Percentiles rank a stretch among this genome's conserved stretches.
Evolutionary conservation across 441 rosid genomes (phyloP).

Genomic region (Gossypium armourianum): DNA sequence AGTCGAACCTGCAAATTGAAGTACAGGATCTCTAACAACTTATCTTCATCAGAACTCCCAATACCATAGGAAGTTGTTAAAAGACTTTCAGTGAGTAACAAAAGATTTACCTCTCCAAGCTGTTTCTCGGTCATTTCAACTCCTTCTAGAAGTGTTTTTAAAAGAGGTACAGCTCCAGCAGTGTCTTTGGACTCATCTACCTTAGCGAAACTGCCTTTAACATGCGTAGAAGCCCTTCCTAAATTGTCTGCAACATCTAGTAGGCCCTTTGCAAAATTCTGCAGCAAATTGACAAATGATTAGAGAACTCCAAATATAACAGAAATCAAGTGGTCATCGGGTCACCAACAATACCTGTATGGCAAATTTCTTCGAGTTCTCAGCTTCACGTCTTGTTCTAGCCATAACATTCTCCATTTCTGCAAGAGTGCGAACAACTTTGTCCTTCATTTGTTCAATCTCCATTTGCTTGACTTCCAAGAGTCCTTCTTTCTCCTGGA

Average conservation of each 20-base stretch:
- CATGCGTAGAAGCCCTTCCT: conserved; percentile 77
- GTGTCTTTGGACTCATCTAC: conserved; percentile 53
- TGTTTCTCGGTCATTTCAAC: conserved; percentile 97
- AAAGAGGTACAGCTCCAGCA: conserved; percentile 49
- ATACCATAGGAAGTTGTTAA: neutral
- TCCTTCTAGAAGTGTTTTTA: conserved; percentile 74
- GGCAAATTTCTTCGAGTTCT: conserved; percentile 71
- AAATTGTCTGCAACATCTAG: conserved; percentile 89
- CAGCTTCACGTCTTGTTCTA: conserved; percentile 75
- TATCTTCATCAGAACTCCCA: neutral
- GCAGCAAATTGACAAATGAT: conserved; percentile 17
- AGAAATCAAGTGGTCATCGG: conserved; percentile 13
- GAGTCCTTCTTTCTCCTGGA: conserved; percentile 55
- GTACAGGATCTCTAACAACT: neutral
- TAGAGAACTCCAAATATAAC: neutral
- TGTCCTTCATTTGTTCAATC: conserved; percentile 64
- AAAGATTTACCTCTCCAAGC: conserved; percentile 45
- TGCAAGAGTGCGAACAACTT: conserved; percentile 63
- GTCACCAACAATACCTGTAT: conserved; percentile 45
- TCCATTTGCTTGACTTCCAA: conserved; percentile 54
- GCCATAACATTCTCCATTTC: conserved; percentile 86
- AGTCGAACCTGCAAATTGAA: neutral
- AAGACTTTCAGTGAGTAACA: neutral
- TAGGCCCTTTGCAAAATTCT: conserved; percentile 74
- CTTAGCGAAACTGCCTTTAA: conserved; percentile 60